Evolutionary conservation across 371 early-diverging fungal species (phyloP), one percentile per base, ranked within the genome.

Genomic region (Mucor mucedo): DNA sequence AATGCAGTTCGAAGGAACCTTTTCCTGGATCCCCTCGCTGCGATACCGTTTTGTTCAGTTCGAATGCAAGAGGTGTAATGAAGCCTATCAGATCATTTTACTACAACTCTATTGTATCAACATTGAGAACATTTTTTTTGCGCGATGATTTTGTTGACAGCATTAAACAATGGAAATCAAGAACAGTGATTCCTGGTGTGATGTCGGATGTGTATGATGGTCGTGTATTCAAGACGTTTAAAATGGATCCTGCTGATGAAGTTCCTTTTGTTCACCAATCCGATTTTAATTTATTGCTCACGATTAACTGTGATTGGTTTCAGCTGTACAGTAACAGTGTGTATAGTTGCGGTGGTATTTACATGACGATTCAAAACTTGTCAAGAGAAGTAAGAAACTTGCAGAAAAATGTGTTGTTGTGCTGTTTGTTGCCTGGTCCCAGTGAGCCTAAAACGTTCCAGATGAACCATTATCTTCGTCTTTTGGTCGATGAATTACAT

Each of bases 351-450:
- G 70, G 70, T 0, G 62, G n/a, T 10, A 65, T 65, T 4, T 65
- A 62, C 33, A 13, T 70, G 0, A 48, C 54, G 2, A 48, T 60
- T 21, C 57, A 62, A 32, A 70, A 70, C 40, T 29, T 70, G 38
- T 58, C 65, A 28, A 6, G 62, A 0, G 52, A 44, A 4, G 50
- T 49, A 2, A 48, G 55, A 9, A 58, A 53, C 32, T 28, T 44
- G 39, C 27, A 11, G 21, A 42, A 58, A 28, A 70, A 70, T 48
- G 53, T 56, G 8, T 33, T 69, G 30, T 40, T 62, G 3, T 58
- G 58, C 14, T 52, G 65, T 40, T 38, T 70, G 5, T 52, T 65
- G 14, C 62, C 62, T 35, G 70, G 65, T 5, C 65, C 62, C 3
- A 65, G 49, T 9, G 61, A 70, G 33, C 65, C 65, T 4, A 47